These are phyloP conservation scores for Spathaspora sp. DNA, from an alignment of 1,139 yeast species.

Conservation along the genomic window DNA sequence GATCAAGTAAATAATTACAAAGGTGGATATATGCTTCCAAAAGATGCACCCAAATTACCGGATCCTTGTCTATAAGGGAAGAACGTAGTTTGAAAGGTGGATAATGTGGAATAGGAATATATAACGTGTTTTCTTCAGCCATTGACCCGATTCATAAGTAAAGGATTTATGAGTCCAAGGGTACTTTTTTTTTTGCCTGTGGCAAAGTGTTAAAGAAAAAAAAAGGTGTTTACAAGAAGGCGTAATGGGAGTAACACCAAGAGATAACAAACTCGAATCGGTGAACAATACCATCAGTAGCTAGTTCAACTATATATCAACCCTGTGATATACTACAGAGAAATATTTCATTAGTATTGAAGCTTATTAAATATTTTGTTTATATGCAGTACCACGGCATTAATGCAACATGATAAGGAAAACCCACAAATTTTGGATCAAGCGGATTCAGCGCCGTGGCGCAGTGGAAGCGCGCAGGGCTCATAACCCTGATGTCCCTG, in stretches of 20 bases:
- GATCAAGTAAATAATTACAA: slow-evolving; percentile 44
- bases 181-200: neutral
- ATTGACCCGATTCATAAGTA: neutral
- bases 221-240: no score
- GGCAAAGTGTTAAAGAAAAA: neutral
- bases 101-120: slow-evolving; percentile 59
- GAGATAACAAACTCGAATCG: no score
- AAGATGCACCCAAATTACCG: slow-evolving; percentile 77
- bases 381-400: no score
- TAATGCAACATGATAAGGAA: no score
- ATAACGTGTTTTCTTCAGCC: slow-evolving; percentile 9
- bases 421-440: neutral
- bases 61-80: slow-evolving; percentile 74
- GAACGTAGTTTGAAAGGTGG: slow-evolving; percentile 76
- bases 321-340: no score
- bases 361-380: no score
- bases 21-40: slow-evolving; percentile 60
- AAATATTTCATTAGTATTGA: no score
- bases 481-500: slow-evolving; percentile 99
- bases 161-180: neutral
- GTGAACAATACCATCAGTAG: no score
- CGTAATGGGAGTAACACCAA: no score
- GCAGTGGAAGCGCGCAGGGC: slow-evolving; percentile 99
- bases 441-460: slow-evolving; percentile 68
- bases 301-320: neutral